Conservation (phyloP, 768 basidiomycete genomes). For the Termitomyces sp. region DNA sequence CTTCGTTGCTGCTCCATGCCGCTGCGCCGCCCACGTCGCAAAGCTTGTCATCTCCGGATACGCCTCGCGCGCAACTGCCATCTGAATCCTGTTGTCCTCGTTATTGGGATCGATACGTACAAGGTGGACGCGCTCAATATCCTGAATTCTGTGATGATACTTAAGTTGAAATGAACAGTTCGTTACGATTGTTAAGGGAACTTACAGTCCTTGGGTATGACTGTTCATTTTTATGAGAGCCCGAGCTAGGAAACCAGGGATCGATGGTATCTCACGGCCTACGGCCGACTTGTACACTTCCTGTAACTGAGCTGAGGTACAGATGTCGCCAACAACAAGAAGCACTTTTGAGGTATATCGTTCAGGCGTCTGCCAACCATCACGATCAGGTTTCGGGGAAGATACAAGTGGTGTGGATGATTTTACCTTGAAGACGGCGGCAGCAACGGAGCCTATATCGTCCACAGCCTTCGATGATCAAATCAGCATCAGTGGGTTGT, state of each 20-base stretch:
- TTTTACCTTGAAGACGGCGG: slow-evolving; percentile 30
- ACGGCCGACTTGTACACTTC: slow-evolving; percentile 27
- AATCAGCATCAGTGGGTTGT: not conserved
- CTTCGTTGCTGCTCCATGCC: not conserved
- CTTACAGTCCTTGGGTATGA: slow-evolving; percentile 31
- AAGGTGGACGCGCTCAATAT: slow-evolving; percentile 27
- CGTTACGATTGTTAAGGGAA: not conserved
- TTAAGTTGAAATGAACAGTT: slow-evolving; percentile 5
- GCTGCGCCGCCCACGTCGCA: slow-evolving; percentile 25
- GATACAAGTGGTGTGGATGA: not conserved
- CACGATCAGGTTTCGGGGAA: not conserved
- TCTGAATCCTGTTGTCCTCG: slow-evolving; percentile 23
- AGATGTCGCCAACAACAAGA: slow-evolving; percentile 27
- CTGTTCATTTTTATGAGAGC: slow-evolving; percentile 27
- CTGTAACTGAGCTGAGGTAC: slow-evolving; percentile 27
- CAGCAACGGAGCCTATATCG: slow-evolving; percentile 34
- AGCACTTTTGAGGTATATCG: slow-evolving; percentile 24
- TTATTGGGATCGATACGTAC: slow-evolving; percentile 14
- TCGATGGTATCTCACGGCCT: slow-evolving; percentile 26
- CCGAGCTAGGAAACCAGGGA: slow-evolving; percentile 26
- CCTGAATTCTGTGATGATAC: slow-evolving; percentile 21
- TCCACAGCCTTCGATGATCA: slow-evolving; percentile 26
- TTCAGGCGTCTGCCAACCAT: slow-evolving; percentile 26
- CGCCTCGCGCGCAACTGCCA: slow-evolving; percentile 18
- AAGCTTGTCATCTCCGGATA: slow-evolving; percentile 30